Evolutionary conservation across 345 rosid genomes (phyloP).

Genomic region (Litchi chinensis): DNA sequence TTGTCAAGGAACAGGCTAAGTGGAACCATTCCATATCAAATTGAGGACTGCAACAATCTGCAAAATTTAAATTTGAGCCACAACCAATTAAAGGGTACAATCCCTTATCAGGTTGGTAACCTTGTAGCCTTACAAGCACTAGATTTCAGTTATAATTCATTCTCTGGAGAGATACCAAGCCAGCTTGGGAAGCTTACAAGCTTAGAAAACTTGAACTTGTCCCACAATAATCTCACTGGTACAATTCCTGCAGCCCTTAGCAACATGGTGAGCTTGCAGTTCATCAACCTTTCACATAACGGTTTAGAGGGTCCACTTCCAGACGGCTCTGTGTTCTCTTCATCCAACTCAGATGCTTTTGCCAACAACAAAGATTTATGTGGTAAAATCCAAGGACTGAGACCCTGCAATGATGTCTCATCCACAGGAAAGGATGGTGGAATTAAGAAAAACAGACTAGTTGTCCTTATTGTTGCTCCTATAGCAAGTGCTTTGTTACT

Average conservation of each 20-base stretch:
- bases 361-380: constrained; percentile 42
- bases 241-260: constrained; percentile 35
- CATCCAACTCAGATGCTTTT: constrained; percentile 20
- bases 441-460: neutral
- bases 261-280: constrained; percentile 34
- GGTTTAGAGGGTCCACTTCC: constrained; percentile 48
- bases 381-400: constrained; percentile 21
- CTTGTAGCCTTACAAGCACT: constrained; percentile 33
- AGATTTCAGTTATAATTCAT: constrained; percentile 43
- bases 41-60: constrained; percentile 29
- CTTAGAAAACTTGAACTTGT: constrained; percentile 36
- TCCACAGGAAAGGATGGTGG: neutral
- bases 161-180: constrained; percentile 39
- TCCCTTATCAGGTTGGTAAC: constrained; percentile 35
- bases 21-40: constrained; percentile 33
- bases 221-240: constrained; percentile 38
- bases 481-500: neutral
- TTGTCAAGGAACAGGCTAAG: constrained; percentile 31
- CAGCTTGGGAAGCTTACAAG: constrained; percentile 35
- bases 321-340: constrained; percentile 28
- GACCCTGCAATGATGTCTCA: constrained; percentile 20
- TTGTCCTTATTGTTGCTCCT: constrained; percentile 12
- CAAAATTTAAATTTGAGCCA: constrained; percentile 9
- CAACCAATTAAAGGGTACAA: constrained; percentile 23
- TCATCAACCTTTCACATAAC: constrained; percentile 39